Conservation (phyloP, 1,284 basidiomycete species). For the Ustilago esculenta region DNA sequence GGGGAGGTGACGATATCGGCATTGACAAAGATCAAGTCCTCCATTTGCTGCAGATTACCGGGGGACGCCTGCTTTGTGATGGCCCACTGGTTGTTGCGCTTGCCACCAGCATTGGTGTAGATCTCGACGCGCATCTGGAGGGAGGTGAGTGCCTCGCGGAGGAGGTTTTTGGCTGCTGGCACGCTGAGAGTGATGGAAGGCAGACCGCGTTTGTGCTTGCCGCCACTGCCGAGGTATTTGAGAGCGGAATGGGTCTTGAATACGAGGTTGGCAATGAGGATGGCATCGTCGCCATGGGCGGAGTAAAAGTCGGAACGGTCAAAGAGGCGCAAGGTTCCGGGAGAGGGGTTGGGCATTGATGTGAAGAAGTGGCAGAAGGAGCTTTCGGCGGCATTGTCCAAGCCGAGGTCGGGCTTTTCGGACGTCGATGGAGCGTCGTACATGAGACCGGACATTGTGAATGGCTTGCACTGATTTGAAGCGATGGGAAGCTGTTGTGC, state of each 20-base stretch:
- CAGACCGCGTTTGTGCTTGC: slow-evolving; percentile 48
- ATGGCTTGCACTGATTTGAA: slow-evolving; percentile 1
- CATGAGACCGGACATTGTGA: slow-evolving; percentile 64
- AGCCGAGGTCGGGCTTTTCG: slow-evolving; percentile 56
- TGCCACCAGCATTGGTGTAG: slow-evolving; percentile 70
- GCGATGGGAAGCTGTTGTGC: slow-evolving; percentile 2
- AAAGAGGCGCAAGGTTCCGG: slow-evolving; percentile 63
- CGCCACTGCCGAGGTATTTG: slow-evolving; percentile 57
- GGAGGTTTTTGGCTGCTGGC: slow-evolving; percentile 83
- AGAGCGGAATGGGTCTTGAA: slow-evolving; percentile 67
- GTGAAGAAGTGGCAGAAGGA: slow-evolving; percentile 58
- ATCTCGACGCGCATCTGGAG: slow-evolving; percentile 96
- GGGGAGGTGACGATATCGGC: slow-evolving; percentile 85
- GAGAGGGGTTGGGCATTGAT: slow-evolving; percentile 39
- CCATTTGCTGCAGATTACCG: slow-evolving; percentile 90
- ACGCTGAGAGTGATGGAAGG: slow-evolving; percentile 78
- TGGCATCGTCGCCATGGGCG: slow-evolving; percentile 87
- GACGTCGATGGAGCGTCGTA: slow-evolving; percentile 49
- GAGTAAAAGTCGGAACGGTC: slow-evolving; percentile 80
- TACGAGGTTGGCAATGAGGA: slow-evolving; percentile 84
- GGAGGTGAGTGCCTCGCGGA: slow-evolving; percentile 88
- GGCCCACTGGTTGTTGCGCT: slow-evolving; percentile 75
- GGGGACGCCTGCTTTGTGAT: slow-evolving; percentile 90
- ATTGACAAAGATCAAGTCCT: slow-evolving; percentile 88
- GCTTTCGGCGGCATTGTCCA: slow-evolving; percentile 55